Base-by-base conservation (phyloP, 768 basidiomycete genomes). In the Pleurotus platypus region DNA sequence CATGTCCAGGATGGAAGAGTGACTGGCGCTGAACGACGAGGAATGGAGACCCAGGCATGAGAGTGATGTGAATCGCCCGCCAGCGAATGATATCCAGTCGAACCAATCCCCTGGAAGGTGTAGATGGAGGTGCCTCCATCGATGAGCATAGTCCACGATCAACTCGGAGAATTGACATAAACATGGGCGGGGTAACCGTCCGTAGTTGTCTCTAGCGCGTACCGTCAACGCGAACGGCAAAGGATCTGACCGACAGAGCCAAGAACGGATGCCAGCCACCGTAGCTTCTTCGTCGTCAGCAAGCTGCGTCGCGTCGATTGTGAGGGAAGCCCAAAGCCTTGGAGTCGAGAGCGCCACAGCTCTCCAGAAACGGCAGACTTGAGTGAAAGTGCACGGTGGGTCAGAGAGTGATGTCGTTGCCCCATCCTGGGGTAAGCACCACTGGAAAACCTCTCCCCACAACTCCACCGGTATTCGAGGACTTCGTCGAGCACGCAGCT, bases 21-120 rank as follows among this genome's bases (percentile, higher is more conserved):
- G n/a, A 16, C 39, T 16, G 15, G 39, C n/a, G 2, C 15, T n/a
- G 37, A 13, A 22, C 35, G 35, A 16, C 9, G 38, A n/a, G 15
- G 51, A 13, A 7, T 15, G 22, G 6, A 54, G 39, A 24, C 24
- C 2, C 16, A 54, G 38, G 39, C 39, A 22, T 2, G 11, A 22
- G 8, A 54, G n/a, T 5, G 51, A 54, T 22, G 51, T 9, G 18
- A 54, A 54, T 8, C 15, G 16, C 22, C 38, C 51, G 6, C 38
- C 24, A 22, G 39, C 16, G 37, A 54, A 39, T 13, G 9, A 15
- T 11, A 54, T 13, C n/a, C 20, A 40, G 18, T 54, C 38, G 22
- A 54, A 54, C 51, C 51, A 54, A 40, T 18, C n/a, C 5, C 35
- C 51, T 11, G 51, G 51, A 42, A 54, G 51, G 20, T 22, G 38